Base-by-base conservation (phyloP, 495 filamentous ascomycete species). In the Penicillium maclennaniae region DNA sequence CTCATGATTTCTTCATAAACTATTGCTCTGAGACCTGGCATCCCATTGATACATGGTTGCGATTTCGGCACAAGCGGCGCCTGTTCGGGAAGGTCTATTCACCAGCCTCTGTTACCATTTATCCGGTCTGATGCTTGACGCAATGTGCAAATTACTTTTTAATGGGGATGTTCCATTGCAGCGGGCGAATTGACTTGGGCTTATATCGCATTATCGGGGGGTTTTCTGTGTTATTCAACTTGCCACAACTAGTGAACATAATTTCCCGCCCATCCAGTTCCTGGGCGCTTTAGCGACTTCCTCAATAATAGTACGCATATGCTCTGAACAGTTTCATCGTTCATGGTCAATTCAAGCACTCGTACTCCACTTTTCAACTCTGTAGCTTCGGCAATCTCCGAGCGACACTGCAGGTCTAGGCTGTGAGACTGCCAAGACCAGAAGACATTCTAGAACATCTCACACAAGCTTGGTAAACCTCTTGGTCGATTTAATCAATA, bases 161-260 rank as follows among this genome's bases (percentile, higher is more conserved):
- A 45, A 17, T n/a, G 49, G 42, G 16, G 21, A 41, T 49, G 7
- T 28, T 12, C 19, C 36, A 34, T 34, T 42, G 16, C 8, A 21
- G 41, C 25, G 42, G 20, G 47, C 25, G 41, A 39, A 38, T 14
- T 47, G 19, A 4, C 34, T 41, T 49, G 16, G 26, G 41, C 27
- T 14, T 34, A 12, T 12, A 34, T 34, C 10, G 31, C 31, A 14
- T 14, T 14, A 34, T 34, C 31, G 31, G 31, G 31, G 31, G 10
- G 14, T 34, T 1, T 34, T 53, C 26, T 43, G 45, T 53, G 39
- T 58, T 28, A 41, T 40, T 45, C 31, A 44, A 48, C 27, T 37
- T 45, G 39, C 28, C 31, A 38, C 36, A 53, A 41, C 45, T 27
- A 41, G 23, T 42, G 55, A 53, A 58, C 45, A 58, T 53, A 53